Percentiles rank a stretch among this genome's conserved stretches.
Conservation (phyloP, 2,329 filamentous ascomycete genomes). For the Colletotrichum euphorbiae region DNA sequence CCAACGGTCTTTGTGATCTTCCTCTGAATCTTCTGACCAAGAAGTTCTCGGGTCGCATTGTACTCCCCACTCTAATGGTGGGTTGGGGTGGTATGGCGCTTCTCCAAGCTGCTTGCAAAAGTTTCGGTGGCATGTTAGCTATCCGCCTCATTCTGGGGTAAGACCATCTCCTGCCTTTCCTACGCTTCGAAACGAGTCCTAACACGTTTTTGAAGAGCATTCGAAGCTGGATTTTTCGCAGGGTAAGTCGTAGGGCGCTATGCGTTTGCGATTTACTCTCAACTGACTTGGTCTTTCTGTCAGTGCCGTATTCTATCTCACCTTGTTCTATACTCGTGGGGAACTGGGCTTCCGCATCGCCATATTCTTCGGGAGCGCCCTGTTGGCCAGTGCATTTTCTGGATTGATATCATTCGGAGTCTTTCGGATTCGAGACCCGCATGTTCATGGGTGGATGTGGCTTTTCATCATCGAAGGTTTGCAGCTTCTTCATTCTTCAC, state of each 20-base stretch:
- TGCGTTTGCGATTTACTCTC: too few relatives aligned
- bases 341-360: conserved; percentile 55
- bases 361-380: conserved; percentile 17
- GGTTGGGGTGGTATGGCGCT: conserved; percentile 61
- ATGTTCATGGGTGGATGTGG: conserved; percentile 23
- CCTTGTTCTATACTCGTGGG: conserved; percentile 61
- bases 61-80: conserved; percentile 55
- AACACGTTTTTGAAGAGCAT: conserved; percentile 43
- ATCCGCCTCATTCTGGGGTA: conserved; percentile 59
- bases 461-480: conserved; percentile 21
- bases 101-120: conserved; percentile 49
- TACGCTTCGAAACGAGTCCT: background rate
- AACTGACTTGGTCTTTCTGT: conserved; percentile 58
- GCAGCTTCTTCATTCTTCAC: too few relatives aligned
- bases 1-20: conserved; percentile 61
- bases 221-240: conserved; percentile 56
- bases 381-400: conserved; percentile 13
- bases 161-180: background rate
- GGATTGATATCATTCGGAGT: conserved; percentile 25
- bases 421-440: conserved; percentile 17
- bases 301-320: conserved; percentile 64
- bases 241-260: too few relatives aligned
- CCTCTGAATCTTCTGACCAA: conserved; percentile 62
- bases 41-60: conserved; percentile 50
- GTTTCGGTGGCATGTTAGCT: conserved; percentile 60